Evolutionary conservation across 78 protist genomes (phyloP), one percentile per base, ranked within the genome.

Genomic region (Trichosphaerium sp.): DNA sequence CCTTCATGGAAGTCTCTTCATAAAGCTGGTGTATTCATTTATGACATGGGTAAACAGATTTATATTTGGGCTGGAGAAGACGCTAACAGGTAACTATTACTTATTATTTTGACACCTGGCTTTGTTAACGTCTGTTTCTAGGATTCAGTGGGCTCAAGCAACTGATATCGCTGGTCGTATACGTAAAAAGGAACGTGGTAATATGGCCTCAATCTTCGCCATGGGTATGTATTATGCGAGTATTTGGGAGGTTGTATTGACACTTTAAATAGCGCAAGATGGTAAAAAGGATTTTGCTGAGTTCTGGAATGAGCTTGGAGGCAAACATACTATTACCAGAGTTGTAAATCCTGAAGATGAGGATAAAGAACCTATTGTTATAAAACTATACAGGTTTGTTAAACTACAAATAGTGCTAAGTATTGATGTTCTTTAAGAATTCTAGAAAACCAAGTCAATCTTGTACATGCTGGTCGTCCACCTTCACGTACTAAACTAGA

Each of bases 131-230:
- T n/a, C n/a, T n/a, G n/a, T n/a, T n/a, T 59, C 65, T 14, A 39
- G 84, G 32, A 75, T 78, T 2, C 69, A 78, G 14, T 51, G 56
- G 37, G 84, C 84, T 28, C 69, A 78, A 31, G 84, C 84, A 28
- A 15, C 70, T 23, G 84, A 78, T 39, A 59, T 78, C 42, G 84
- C 84, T 14, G 59, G 59, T 43, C 62, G 84, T 51, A 78, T 78
- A 54, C 55, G 74, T 47, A 31, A 47, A 11, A 78, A 78, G 66
- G 84, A 78, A 55, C 25, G 84, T 10, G 32, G 32, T 32, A 34
- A 32, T 21, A 6, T 32, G 10, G 59, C 59, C 6, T 32, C 11
- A 10, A 35, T 54, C 28, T 6, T 12, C 11, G 32, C 29, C 10
- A 54, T 54, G 43, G 59, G 59, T 54, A 10, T 34, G 59, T n/a